phyloP scores from a whole-genome alignment of 2,329 filamentous ascomycete genomes.

The Alternaria atra region DNA sequence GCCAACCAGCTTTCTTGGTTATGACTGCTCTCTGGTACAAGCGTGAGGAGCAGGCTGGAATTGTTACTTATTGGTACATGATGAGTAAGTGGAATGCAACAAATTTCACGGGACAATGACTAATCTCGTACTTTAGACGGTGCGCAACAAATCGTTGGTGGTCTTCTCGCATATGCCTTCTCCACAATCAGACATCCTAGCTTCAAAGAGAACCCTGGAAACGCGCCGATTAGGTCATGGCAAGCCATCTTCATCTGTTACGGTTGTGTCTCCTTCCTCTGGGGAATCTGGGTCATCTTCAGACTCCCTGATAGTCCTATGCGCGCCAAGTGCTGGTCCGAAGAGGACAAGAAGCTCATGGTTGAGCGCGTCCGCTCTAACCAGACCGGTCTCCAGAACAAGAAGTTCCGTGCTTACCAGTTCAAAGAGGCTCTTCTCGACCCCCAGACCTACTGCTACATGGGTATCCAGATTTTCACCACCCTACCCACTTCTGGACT shows the following conservation, averaged over 20 bases:
- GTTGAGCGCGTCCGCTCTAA: conserved; percentile 58
- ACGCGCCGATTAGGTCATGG: conserved; percentile 68
- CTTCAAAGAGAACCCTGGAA: conserved; percentile 25
- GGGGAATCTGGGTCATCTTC: conserved; percentile 65
- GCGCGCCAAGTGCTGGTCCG: conserved; percentile 73
- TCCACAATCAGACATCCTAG: conserved; percentile 33
- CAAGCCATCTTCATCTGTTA: conserved; percentile 74
- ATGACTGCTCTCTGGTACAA: conserved; percentile 77
- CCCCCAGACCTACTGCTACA: conserved; percentile 67
- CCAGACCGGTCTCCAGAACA: conserved; percentile 58
- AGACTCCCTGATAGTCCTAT: conserved; percentile 69
- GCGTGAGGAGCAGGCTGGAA: conserved; percentile 71
- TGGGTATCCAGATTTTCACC: conserved; percentile 72
- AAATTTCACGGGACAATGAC: not conserved
- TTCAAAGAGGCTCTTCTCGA: conserved; percentile 68
- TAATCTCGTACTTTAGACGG: conserved; percentile 56
- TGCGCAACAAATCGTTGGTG: conserved; percentile 75
- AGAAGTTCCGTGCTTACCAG: conserved; percentile 62
- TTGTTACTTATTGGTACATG: conserved; percentile 77
- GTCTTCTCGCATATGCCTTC: conserved; percentile 67
- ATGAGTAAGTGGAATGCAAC: conserved; percentile 61
- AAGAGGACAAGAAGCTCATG: conserved; percentile 70
- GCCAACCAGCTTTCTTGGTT: conserved; percentile 73
- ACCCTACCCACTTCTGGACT: conserved; percentile 77
- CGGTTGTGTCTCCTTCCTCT: conserved; percentile 69